Evolutionary conservation across 2,329 filamentous ascomycete species (phyloP).

Genomic region (Aspergillus versicolor): DNA sequence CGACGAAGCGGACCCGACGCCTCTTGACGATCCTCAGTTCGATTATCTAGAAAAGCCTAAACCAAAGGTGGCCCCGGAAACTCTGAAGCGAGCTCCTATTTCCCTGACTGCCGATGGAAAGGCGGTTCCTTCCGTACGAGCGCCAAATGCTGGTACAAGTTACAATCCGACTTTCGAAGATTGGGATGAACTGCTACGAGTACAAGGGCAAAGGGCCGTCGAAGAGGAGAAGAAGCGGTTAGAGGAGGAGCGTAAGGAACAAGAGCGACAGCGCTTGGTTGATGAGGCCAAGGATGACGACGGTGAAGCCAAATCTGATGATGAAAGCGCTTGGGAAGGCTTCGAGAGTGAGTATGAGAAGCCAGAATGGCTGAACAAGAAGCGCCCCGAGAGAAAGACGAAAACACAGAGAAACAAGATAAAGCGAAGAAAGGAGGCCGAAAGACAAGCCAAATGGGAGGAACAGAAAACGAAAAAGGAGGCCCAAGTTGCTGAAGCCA

Average conservation of each 20-base stretch:
- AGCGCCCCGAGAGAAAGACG: conserved; percentile 81
- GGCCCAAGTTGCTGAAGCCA: conserved; percentile 69
- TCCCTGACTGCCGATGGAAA: conserved; percentile 83
- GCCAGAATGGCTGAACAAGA: conserved; percentile 64
- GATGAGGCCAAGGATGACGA: conserved; percentile 74
- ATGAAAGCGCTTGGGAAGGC: conserved; percentile 89
- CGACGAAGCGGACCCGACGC: conserved; percentile 43
- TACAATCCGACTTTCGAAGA: conserved; percentile 91
- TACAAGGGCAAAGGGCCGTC: conserved; percentile 76
- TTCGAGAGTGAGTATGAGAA: conserved; percentile 79
- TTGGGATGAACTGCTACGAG: conserved; percentile 73
- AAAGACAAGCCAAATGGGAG: conserved; percentile 73
- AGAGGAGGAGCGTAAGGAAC: conserved; percentile 64
- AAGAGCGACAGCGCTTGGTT: conserved; percentile 65
- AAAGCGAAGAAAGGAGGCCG: conserved; percentile 84
- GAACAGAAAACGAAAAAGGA: conserved; percentile 71
- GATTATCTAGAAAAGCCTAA: conserved; percentile 67
- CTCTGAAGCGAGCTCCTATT: conserved; percentile 73
- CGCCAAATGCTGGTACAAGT: conserved; percentile 78
- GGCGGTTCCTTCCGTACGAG: conserved; percentile 71
- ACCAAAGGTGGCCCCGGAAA: conserved; percentile 69
- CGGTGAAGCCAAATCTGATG: conserved; percentile 72
- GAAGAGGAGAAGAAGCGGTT: conserved; percentile 75
- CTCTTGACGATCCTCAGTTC: conserved; percentile 53
- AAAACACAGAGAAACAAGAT: conserved; percentile 82